Base-by-base conservation (phyloP, 2,329 filamentous ascomycete genomes). In the Fusarium caatingaense region DNA sequence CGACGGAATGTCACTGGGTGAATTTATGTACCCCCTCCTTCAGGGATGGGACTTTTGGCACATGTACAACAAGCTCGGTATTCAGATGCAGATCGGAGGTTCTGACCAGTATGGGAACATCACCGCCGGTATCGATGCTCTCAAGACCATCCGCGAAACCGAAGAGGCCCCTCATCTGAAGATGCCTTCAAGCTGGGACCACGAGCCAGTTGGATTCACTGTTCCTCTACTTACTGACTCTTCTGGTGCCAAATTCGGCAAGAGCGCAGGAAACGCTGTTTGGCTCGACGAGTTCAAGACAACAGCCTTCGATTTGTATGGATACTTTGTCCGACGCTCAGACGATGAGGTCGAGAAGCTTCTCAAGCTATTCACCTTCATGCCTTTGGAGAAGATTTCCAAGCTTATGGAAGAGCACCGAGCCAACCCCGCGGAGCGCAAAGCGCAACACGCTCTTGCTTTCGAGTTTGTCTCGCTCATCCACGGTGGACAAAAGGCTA, bases 91-190 rank as follows among this genome's bases (percentile, higher is more conserved):
- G 81, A 93, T 99, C 55, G 96, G 96, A 61, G 96, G 96, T 41
- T 94, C 94, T 9, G 96, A 99, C 78, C 96, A 99, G 81, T 98
- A 91, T 78, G 96, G 96, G 68, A 99, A 99, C 80, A 98, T 99
- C 70, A 87, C 97, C 28, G 90, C 94, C 15, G 96, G 96, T 50
- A 91, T 96, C 76, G 93, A 98, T 64, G 88, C 92, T 5, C 87
- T 98, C 74, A 95, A 94, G 79, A 85, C 90, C 57, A 89, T 95
- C 45, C 87, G 91, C 56, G 86, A 86, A 44, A 82, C 80, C 49
- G 85, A 90, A 63, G 83, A 86, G 34, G 78, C 87, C 48, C 83
- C 83, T 2, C 60, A 74, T 6, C 44, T 72, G 34, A 78, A 71
- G 69, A 77, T 86, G 49, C 82, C 84, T 18, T 63, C 76, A 2